Evolutionary conservation across 1,284 basidiomycete genomes (phyloP), one percentile per base, ranked within the genome.

Genomic region (Taiwanofungus camphoratus): DNA sequence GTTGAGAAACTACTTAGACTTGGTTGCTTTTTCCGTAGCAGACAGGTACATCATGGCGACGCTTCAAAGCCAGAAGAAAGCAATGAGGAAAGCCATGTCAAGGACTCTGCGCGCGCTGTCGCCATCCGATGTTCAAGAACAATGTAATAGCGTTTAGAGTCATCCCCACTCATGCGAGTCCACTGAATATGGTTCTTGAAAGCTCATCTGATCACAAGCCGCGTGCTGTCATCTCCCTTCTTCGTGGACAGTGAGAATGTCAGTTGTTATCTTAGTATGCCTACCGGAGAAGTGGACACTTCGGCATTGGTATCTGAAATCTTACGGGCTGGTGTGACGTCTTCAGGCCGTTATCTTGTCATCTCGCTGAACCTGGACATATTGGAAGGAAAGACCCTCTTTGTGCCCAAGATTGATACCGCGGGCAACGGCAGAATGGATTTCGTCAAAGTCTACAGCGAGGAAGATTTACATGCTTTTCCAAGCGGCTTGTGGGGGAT

Each of bases 261-360:
- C 22, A 79, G 82, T 64, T 89, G 87, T 60, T 89, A 82, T 58
- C 66, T 89, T 36, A 87, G 77, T 62, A 88, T 89, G 86, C 82
- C 83, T 11, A 58, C 70, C 8, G 82, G 73, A 7, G 87, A 89
- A 54, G 66, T 80, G 31, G 71, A 82, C 52, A 88, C 87, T 1
- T 56, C 67, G 7, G 54, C 57, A 1, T 55, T 88, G 36, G 69
- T 73, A 15, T 56, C 61, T 19, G 69, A 70, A 21, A 69, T 78
- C 39, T 57, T 84, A 31, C 55, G 61, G 34, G 57, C 67, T 23
- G 76, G 80, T 79, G 21, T 35, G 52, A 40, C 33, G 39, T 47
- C 39, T 26, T 34, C 16, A 36, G 16, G 27, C 49, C 30, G 67
- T 47, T 27, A 44, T 42, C 34, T 44, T 13, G 22, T 39, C 24